Base-by-base conservation (phyloP, 768 basidiomycete genomes). In the Lactarius psammicola region DNA sequence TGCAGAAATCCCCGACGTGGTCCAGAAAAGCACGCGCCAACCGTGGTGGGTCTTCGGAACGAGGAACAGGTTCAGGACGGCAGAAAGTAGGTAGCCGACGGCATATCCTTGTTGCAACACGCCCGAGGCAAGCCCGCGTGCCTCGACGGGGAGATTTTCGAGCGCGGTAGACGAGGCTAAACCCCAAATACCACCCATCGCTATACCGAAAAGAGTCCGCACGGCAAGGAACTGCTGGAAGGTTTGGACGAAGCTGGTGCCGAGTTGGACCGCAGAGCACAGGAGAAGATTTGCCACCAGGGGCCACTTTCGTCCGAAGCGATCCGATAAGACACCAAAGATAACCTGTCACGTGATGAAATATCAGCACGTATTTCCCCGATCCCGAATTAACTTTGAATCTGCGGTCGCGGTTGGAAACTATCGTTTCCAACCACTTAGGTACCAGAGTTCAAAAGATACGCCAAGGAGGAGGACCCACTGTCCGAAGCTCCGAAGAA, bases 271-370 rank as follows among this genome's bases (percentile, higher is more conserved):
- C 5, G 83, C 74, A 17, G 84, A 80, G 67, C 93, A 84, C 56
- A 95, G 73, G 30, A 93, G 54, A 26, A 95, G 80, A 74, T 94
- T 95, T 68, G 71, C 68, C 33, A 96, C 85, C 5, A 95, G 80
- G 4, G 94, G 94, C 94, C 94, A 98, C 81, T 95, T 96, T 33
- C 95, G 84, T 4, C 95, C 95, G 74, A 81, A 96, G 4, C 95
- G 85, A 74, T 97, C 95, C 1, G 90, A 90, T n/a, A 89, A 71
- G 51, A 94, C 74, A 55, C 94, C 94, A 69, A 96, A 95, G 70
- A 94, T 78, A 57, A 94, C 63, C 78, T 78, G 49, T 26, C 59
- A 36, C 20, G 44, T 23, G 30, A 44, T 15, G 30, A n/a, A 17
- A 36, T 30, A 30, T 67, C n/a, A 67, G 63, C 44, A 15, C 26